Evolutionary conservation across 129 eudicot species (phyloP), one percentile per base, ranked within the genome.

Genomic region (Centella asiatica): DNA sequence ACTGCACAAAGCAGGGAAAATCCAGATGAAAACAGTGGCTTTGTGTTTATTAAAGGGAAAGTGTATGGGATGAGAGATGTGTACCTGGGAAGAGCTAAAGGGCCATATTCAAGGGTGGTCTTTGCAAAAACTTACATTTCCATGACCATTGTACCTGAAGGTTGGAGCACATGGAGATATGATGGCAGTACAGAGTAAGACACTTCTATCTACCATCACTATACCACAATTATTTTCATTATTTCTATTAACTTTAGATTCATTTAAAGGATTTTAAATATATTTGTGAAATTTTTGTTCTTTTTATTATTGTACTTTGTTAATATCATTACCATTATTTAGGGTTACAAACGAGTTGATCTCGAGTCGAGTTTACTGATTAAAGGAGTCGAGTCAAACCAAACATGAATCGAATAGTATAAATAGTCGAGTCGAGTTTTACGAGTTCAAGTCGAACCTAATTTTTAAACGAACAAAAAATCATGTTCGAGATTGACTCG

Each of bases 61-160:
- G 78, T 86, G 18, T 90, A 69, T 42, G 95, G 97, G 15, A 68
- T 68, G 3, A 80, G 80, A 20, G 62, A 77, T 26, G 87, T 75
- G 36, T 81, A 76, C 68, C 71, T 90, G 64, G 97, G 97, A 2
- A 85, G 97, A 65, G 80, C 97, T 1, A 65, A 58, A 56, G 85
- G 87, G 37, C 75, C 76, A 40, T 80, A 76, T 64, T 90, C 97
- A 8, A 79, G 87, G 69, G 97, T 90, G 0, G 68, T 90, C 51
- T 90, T 86, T 71, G 97, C 85, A 18, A 58, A 83, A 36, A 78
- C 97, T 6, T 90, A 90, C 51, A 37, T 90, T 63, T 90, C 97
- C 14, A 78, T 67, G 59, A 52, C 73, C 6, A 60, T 90, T 62
- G 76, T 68, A 11, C 84, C 93, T 29, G 73, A 86, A 68, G 97